Base-by-base conservation (phyloP, 495 filamentous ascomycete genomes). In the Xylaria scruposa region DNA sequence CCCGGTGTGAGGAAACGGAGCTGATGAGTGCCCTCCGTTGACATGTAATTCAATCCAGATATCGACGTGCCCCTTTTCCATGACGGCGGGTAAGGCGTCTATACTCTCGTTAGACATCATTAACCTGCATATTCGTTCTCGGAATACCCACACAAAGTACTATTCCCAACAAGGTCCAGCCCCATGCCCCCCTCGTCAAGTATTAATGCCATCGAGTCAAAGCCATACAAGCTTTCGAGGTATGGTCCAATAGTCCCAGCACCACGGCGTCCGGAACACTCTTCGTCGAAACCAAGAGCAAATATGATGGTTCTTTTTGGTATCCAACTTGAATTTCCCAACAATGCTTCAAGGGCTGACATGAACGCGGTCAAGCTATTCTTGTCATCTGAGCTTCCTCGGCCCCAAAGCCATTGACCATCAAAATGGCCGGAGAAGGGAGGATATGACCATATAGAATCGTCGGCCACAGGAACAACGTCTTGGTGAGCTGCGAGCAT, bases 241-340 rank as follows among this genome's bases (percentile, higher is more conserved):
- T 80, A 82, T 12, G 77, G 71, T 0, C 86, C 84, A 44, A 92
- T 85, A 0, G 82, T 47, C 0, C 85, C 85, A 5, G 89, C 90
- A 13, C 90, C 90, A 44, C 86, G 81, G 65, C 81, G 84, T n/a
- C 89, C 88, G 61, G 85, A 84, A 40, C 87, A 87, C 71, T 91
- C 90, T 19, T 92, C 90, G 69, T 92, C 90, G 69, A 89, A 92
- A 0, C 90, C 90, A 76, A 92, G 90, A 21, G 87, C 87, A 2
- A 92, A 78, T 17, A 92, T 70, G 4, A 91, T 80, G 1, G 88
- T 88, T 72, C 90, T 82, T 62, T 83, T 83, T 0, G 90, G 90
- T 0, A 75, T 73, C 82, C 86, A 92, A 62, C 81, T 73, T 24
- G 87, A 84, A n/a, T 82, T 78, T 12, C 72, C 73, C 9, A 91